phyloP scores from a whole-genome alignment of 257 asterid species.

The Anisodus tanguticus region DNA sequence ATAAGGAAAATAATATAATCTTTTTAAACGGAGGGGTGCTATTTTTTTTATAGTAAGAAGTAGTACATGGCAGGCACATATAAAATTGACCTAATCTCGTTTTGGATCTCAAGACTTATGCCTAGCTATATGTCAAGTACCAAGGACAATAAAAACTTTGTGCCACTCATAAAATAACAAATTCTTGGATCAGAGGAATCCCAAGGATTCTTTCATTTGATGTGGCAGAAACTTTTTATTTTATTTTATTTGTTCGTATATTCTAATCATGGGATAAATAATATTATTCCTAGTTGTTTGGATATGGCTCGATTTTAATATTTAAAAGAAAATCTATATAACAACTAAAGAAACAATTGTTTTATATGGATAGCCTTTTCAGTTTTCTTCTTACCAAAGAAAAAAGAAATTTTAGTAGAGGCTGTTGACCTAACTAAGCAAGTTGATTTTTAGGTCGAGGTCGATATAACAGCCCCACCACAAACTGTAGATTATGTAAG shows the following conservation, averaged over 20 bases:
- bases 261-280: slow-evolving; percentile 13
- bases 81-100: slow-evolving; percentile 16
- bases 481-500: neutral
- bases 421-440: slow-evolving; percentile 23
- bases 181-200: slow-evolving; percentile 2
- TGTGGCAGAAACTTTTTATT: neutral
- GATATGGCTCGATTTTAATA: neutral
- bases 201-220: slow-evolving; percentile 15
- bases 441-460: neutral
- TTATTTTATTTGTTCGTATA: neutral
- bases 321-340: neutral
- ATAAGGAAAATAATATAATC: too few relatives aligned
- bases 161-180: slow-evolving; percentile 1
- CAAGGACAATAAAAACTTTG: slow-evolving; percentile 30
- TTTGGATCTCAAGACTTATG: slow-evolving; percentile 28
- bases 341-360: neutral
- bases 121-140: neutral
- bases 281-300: slow-evolving; percentile 5
- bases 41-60: neutral
- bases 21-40: too few relatives aligned
- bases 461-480: neutral
- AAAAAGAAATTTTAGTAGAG: neutral
- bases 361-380: slow-evolving; percentile 3
- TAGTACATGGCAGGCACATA: slow-evolving; percentile 26
- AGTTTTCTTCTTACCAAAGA: neutral